Base-by-base conservation (phyloP, 176 grass and related monocot genomes). In the Areca catechu region DNA sequence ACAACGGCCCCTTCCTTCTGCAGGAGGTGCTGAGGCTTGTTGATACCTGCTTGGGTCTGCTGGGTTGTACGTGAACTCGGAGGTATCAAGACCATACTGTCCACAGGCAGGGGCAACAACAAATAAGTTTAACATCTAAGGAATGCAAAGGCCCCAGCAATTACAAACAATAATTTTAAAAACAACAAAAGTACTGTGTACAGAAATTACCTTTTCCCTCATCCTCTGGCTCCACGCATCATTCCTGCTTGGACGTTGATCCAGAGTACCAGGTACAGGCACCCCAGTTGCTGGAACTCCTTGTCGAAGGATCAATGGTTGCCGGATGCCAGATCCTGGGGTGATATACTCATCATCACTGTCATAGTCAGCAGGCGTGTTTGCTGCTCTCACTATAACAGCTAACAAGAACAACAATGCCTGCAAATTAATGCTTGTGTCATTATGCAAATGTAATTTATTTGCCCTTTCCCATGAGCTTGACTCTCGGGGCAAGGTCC, bases 221-320 rank as follows among this genome's bases (percentile, higher is more conserved):
- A 97, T 97, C 68, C 86, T 80, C 67, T 97, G 92, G 78, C 92
- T 91, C 92, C 92, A 97, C 0, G 83, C 86, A 79, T 88, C 92
- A 16, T 75, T 79, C 68, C 83, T 77, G 69, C 72, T 82, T 22
- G 86, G 60, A 15, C 80, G 86, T 60, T 90, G 83, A 65, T 97
- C 92, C 66, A 97, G 77, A 62, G 77, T 79, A 43, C 34, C 34
- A 47, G 80, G 74, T 49, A 82, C 86, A 4, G 86, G 92, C 59
- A 87, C 86, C 16, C 92, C 83, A 15, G 83, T 79, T 57, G 80
- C 71, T 24, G 80, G 77, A 64, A 53, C 30, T 60, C 71, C 79
- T 73, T 88, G 92, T 58, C 80, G 63, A 71, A 82, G 77, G 57
- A 88, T 58, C 52, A 97, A 58, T 50, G 86, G 80, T 66, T 97